Evolutionary conservation across 208 protist species (phyloP).

Genomic region (Leishmania braziliensis): DNA sequence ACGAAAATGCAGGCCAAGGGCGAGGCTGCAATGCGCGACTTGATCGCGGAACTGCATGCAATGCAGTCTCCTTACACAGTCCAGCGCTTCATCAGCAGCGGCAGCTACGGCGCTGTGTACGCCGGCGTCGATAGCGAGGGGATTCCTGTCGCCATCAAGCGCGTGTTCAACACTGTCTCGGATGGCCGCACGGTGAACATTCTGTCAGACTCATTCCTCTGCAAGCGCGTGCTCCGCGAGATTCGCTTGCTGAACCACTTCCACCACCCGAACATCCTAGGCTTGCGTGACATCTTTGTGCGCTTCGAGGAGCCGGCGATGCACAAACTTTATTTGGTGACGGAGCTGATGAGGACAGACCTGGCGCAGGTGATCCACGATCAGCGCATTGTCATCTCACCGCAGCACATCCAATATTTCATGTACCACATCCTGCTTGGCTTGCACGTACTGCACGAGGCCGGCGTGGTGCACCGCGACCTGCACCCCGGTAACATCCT

Average conservation of each 20-base stretch:
- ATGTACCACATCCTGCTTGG: conserved; percentile 96
- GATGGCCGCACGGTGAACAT: conserved; percentile 85
- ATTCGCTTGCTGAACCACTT: conserved; percentile 96
- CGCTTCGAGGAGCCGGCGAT: conserved; percentile 78
- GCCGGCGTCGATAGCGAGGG: conserved; percentile 74
- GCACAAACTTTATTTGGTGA: conserved; percentile 97
- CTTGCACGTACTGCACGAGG: conserved; percentile 93
- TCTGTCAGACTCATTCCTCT: conserved; percentile 85
- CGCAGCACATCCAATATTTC: conserved; percentile 96
- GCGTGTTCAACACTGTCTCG: conserved; percentile 87
- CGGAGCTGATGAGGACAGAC: conserved; percentile 96
- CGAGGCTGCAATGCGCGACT: conserved; percentile 70
- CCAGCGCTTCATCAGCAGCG: conserved; percentile 85
- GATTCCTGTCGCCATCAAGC: conserved; percentile 79
- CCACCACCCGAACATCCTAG: conserved; percentile 96
- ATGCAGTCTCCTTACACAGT: conserved; percentile 83
- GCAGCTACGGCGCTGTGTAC: conserved; percentile 89
- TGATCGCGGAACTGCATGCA: conserved; percentile 71
- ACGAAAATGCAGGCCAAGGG: conserved; percentile 52
- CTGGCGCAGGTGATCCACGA: conserved; percentile 94
- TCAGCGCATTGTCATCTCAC: conserved; percentile 94
- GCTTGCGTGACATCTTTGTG: conserved; percentile 94
- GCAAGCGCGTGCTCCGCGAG: conserved; percentile 93
- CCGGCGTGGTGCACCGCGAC: conserved; percentile 92
- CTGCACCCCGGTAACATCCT: conserved; percentile 91